Evolutionary conservation across 768 basidiomycete genomes (phyloP), one percentile per base, ranked within the genome.

Genomic region (Nidularia sp.): DNA sequence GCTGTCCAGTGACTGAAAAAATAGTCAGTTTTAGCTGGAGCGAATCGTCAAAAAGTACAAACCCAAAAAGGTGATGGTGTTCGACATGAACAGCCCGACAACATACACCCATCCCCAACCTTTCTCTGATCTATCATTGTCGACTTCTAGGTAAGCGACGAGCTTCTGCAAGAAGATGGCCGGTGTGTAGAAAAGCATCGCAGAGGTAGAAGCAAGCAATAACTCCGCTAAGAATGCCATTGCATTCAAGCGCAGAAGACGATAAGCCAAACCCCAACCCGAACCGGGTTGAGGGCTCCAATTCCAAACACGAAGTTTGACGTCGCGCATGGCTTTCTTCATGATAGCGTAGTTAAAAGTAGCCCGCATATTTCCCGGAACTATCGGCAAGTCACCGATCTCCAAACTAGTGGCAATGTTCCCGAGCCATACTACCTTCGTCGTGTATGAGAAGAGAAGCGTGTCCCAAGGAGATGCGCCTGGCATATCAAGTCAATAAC

Each of bases 361-460:
- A 0, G 79, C 74, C 31, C 93, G 88, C 82, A 93, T 85, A 58
- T 79, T 66, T 0, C 76, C 81, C 0, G 88, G 81, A 6, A 94
- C 79, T 50, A 95, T 84, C 4, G 93, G 94, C 33, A 97, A 72
- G 63, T 97, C 93, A 54, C 85, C 91, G 18, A 93, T 90, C 57
- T 96, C 90, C 43, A 96, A 78, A 52, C 80, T 86, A 51, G 80
- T 76, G 1, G 86, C 75, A 2, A 74, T 75, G 67, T 91, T 83
- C 2, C 92, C 93, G 41, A 93, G 83, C 80, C 85, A 84, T 51
- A 95, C 83, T 9, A 97, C 90, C 54, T 87, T 85, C 1, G 92
- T 94, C 35, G 88, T 91, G 64, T 93, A 94, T 12, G 84, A 84
- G 67, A 97, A 97, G 13, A 93, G 68, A 4, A 97, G 67, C 47